Conservation (phyloP, 768 basidiomycete species). For the Pluteus cervinus region DNA sequence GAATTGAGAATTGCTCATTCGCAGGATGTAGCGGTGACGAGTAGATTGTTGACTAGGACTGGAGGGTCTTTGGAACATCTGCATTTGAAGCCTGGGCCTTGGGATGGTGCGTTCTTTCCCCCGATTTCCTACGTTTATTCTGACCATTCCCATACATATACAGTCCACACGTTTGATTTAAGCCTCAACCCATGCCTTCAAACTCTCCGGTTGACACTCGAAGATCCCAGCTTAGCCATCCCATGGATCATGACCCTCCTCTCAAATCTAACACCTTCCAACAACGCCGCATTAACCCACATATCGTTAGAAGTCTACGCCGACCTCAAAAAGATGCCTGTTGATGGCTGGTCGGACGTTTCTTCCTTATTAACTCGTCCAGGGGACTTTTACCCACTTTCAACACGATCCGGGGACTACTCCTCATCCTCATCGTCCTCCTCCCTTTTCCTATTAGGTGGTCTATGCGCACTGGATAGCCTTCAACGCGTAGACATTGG, state of each 20-base stretch:
- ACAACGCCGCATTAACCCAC: slow-evolving; percentile 18
- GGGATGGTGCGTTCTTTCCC: slow-evolving; percentile 23
- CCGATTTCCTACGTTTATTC: neutral
- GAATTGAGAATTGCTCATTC: slow-evolving; percentile 38
- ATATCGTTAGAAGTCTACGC: slow-evolving; percentile 36
- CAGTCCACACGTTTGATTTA: slow-evolving; percentile 32
- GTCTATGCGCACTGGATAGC: too few relatives aligned
- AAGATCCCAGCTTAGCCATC: slow-evolving; percentile 30
- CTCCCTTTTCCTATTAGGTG: too few relatives aligned
- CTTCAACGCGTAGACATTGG: too few relatives aligned
- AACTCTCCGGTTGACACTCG: slow-evolving; percentile 34
- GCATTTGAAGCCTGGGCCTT: slow-evolving; percentile 37
- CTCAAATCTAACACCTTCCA: slow-evolving; percentile 17
- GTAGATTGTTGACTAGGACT: slow-evolving; percentile 27
- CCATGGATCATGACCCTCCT: slow-evolving; percentile 31
- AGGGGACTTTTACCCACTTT: too few relatives aligned
- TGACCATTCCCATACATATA: slow-evolving; percentile 8
- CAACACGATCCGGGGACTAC: neutral
- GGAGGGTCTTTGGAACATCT: slow-evolving; percentile 34
- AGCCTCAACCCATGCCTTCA: slow-evolving; percentile 27
- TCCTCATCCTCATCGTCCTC: too few relatives aligned
- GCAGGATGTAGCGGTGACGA: slow-evolving; percentile 26
- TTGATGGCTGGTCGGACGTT: slow-evolving; percentile 16
- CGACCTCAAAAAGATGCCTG: slow-evolving; percentile 30
- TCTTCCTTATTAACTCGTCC: neutral